Base-by-base conservation (phyloP, 2,329 filamentous ascomycete species). In the Chaetomium sp. region DNA sequence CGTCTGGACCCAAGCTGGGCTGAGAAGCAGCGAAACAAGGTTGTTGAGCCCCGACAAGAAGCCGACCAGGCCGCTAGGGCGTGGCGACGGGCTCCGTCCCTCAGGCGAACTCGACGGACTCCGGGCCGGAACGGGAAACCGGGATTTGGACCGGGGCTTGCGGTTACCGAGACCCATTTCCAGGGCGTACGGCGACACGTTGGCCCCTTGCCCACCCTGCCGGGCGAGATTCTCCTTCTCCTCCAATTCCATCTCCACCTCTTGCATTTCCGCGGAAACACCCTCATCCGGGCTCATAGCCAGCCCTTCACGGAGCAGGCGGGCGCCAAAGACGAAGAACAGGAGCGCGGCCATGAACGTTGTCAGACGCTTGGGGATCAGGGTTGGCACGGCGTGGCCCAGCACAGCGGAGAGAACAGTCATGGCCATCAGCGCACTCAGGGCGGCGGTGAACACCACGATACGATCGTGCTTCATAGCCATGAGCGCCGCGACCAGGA, bases 1-100 rank as follows among this genome's bases (percentile, higher is more conserved):
- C 0, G 94, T 99, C 73, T 97, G 92, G 11, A 99, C 94, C 94
- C 94, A 99, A 0, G 91, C 94, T 1, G 94, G 94, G 71, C 89
- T 96, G 41, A 99, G 79, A 4, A 99, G 80, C 6, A 99, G 78
- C 9, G 89, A 91, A 60, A 91, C 83, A 4, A 99, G 81, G 66
- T 99, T 99, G 70, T 85, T 85, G 32, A 96, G 74, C 1, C 94
- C 91, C 19, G 79, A 70, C 59, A 81, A 59, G 70, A 73, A 57
- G 64, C 72, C 66, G 65, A 74, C 63, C 46, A 76, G 57, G 10
- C 62, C 57, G n/a, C 65, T 61, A 12, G 74, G 74, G 46, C 68
- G 72, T 46, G 76, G 80, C 14, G 74, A 85, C 12, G 74, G 77
- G 54, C 80, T 80, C 62, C 86, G 78, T 6, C 64, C 65, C 33